phyloP scores from a whole-genome alignment of 768 basidiomycete genomes.

The Dioszegia hungarica region DNA sequence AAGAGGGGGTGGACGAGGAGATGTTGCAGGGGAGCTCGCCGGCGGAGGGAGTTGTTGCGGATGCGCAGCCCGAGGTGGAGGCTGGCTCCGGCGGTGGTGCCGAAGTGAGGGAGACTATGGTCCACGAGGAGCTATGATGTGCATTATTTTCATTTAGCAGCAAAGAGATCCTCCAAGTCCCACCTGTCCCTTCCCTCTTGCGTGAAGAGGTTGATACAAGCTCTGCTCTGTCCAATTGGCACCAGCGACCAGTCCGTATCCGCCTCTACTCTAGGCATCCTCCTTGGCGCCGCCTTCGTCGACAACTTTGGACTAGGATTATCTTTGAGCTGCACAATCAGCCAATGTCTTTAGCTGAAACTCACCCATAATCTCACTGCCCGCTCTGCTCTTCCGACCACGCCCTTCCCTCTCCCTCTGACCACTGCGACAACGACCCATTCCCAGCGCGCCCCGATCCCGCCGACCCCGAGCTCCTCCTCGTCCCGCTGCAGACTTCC shows the following conservation, averaged over 20 bases:
- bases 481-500: background rate
- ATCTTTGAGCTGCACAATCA: slow-evolving; percentile 7
- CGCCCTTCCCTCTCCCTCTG: slow-evolving; percentile 41
- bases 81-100: background rate
- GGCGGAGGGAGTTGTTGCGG: background rate
- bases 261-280: slow-evolving; percentile 17
- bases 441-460: slow-evolving; percentile 24
- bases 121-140: slow-evolving; percentile 21
- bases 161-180: background rate
- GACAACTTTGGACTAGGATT: slow-evolving; percentile 4
- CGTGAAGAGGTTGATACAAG: slow-evolving; percentile 42
- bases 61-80: slow-evolving; percentile 4
- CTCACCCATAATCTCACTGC: slow-evolving; percentile 40
- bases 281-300: slow-evolving; percentile 1
- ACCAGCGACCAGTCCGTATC: slow-evolving; percentile 37
- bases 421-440: slow-evolving; percentile 40
- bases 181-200: slow-evolving; percentile 30
- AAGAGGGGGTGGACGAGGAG: slow-evolving; percentile 15
- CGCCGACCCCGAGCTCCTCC: slow-evolving; percentile 4
- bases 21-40: background rate
- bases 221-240: slow-evolving; percentile 8
- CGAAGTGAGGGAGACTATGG: slow-evolving; percentile 2
- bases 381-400: slow-evolving; percentile 39
- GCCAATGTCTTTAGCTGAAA: background rate
- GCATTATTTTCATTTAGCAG: background rate